Evolutionary conservation across 768 basidiomycete species (phyloP), one percentile per base, ranked within the genome.

Genomic region (Cantharellus cinnabarinus): DNA sequence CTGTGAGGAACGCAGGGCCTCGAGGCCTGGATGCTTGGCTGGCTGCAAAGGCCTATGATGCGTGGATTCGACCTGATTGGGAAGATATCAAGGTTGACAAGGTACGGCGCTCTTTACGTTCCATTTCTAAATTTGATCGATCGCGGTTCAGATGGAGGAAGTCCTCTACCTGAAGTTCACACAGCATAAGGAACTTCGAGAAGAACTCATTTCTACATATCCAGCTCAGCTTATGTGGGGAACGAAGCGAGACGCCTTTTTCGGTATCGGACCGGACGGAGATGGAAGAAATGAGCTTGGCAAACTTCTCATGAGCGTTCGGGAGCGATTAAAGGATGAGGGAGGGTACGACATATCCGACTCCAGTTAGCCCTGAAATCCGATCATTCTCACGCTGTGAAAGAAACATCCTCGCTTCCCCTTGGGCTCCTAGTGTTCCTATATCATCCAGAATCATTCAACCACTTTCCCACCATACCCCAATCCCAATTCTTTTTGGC

Each of bases 101-200:
- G 56, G 56, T 41, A 37, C 7, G 10, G 20, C 20, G 20, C 20
- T 29, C 20, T 29, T 29, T 29, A 29, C 20, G 20, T 29, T 29
- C 35, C 52, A 54, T 54, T 37, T 7, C 35, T 7, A 10, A 14
- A 10, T 37, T 54, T 54, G 14, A 37, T 54, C 29, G 29, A 10
- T 48, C 35, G 14, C 10, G 35, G 7, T 54, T 53, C 59, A 85
- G 84, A 78, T 85, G 79, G 78, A 82, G 50, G 77, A 82, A 4
- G 83, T 82, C 41, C 64, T 87, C 55, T 74, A 74, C 61, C 64
- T 74, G 61, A 89, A 89, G 66, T 82, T 89, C 64, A 74, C 70
- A 54, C 86, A 89, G 70, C 83, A 89, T 65, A 70, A 76, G 0
- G 70, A 76, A 39, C 67, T 89, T 58, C 76, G 79, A 41, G 60